Evolutionary conservation across 371 early-diverging fungal genomes (phyloP).

Genomic region (Syncephalastrum sp.): DNA sequence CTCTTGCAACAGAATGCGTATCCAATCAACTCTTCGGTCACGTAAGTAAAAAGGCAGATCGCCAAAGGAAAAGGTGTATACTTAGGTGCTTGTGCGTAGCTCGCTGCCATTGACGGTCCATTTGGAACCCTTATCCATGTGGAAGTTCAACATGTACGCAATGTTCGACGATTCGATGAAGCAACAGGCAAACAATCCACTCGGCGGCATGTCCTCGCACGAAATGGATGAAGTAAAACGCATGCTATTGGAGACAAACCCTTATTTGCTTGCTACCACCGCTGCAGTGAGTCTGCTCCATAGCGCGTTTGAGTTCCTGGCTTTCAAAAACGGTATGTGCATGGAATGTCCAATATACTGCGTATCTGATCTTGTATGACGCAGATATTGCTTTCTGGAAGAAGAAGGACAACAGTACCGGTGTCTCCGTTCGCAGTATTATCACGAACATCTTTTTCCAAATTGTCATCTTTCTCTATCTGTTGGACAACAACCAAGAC

Average conservation of each 20-base stretch:
- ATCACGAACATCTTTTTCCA: conserved; percentile 84
- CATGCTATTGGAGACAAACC: conserved; percentile 91
- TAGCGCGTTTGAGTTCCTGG: conserved; percentile 89
- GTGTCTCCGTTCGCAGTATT: conserved; percentile 84
- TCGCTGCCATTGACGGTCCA: conserved; percentile 68
- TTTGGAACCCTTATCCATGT: conserved; percentile 67
- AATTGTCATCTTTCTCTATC: conserved; percentile 83
- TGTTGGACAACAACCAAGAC: conserved; percentile 84
- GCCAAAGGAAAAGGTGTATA: background rate
- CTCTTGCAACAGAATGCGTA: conserved; percentile 67
- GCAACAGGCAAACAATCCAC: conserved; percentile 61
- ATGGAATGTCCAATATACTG: background rate
- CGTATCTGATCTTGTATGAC: background rate
- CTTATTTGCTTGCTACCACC: conserved; percentile 76
- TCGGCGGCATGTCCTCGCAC: conserved; percentile 59
- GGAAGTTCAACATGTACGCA: conserved; percentile 75
- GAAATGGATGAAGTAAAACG: conserved; percentile 74
- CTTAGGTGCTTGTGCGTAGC: conserved; percentile 21
- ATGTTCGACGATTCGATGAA: conserved; percentile 60
- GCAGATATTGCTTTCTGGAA: conserved; percentile 92
- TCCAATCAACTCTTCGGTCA: conserved; percentile 75
- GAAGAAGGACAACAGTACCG: conserved; percentile 75
- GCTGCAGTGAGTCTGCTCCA: conserved; percentile 80
- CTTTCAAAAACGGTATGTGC: conserved; percentile 86
- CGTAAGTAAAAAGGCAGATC: conserved; percentile 30